Evolutionary conservation across 305 asterid species (phyloP).

Genomic region (Fraxinus sp.): DNA sequence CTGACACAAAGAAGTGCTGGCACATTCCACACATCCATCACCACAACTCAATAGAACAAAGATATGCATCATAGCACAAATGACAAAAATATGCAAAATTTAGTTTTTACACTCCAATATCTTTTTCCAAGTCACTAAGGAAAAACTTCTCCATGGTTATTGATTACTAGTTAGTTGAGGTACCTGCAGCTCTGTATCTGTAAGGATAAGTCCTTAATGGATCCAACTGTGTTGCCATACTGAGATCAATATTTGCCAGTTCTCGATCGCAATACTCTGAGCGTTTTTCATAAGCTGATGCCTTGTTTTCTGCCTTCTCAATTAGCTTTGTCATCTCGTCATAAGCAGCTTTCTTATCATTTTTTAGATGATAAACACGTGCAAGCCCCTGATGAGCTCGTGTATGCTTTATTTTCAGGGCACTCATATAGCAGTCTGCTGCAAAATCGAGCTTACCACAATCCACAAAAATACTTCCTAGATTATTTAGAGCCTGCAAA

Average conservation of each 20-base stretch:
- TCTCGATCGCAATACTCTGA: slow-evolving; percentile 89
- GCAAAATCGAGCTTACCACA: slow-evolving; percentile 75
- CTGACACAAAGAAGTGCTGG: not conserved
- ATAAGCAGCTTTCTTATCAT: slow-evolving; percentile 73
- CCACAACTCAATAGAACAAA: not conserved
- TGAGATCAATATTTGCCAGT: slow-evolving; percentile 81
- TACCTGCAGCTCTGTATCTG: slow-evolving; percentile 89
- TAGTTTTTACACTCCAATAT: not conserved
- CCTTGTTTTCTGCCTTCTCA: slow-evolving; percentile 71
- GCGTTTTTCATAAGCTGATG: slow-evolving; percentile 92
- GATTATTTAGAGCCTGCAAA: slow-evolving; percentile 79
- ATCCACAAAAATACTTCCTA: slow-evolving; percentile 74
- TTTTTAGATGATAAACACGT: slow-evolving; percentile 77
- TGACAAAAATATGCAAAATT: not conserved
- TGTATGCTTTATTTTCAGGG: slow-evolving; percentile 79
- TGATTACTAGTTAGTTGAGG: slow-evolving; percentile 1
- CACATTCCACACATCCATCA: not conserved
- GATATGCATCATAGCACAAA: not conserved
- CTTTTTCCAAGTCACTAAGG: not conserved
- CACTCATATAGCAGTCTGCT: slow-evolving; percentile 78
- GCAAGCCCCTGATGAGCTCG: slow-evolving; percentile 93
- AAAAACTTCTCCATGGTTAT: not conserved
- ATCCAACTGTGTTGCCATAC: slow-evolving; percentile 71
- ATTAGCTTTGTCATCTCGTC: slow-evolving; percentile 94
- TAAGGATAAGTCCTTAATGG: slow-evolving; percentile 89